Base-by-base conservation (phyloP, 2,329 filamentous ascomycete genomes). In the Amphichorda felina region DNA sequence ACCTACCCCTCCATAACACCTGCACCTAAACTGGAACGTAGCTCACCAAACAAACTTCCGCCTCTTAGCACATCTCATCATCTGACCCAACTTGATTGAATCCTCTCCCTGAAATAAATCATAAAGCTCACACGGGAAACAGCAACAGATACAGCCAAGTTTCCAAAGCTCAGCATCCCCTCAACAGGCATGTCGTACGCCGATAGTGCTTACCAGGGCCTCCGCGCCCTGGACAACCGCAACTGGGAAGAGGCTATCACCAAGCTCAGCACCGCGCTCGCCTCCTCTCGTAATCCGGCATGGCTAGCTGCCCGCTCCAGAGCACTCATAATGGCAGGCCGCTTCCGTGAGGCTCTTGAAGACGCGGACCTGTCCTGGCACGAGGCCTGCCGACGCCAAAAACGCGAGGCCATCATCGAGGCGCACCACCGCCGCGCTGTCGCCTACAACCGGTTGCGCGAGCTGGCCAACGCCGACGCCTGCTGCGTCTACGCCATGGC, bases 261-360 rank as follows among this genome's bases (percentile, higher is more conserved):
- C 25, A 70, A 78, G 46, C 80, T 82, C 43, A 81, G 80, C 7
- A 57, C 63, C 27, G 85, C 84, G 6, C 64, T 94, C 24, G 60
- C 74, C 41, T 66, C 66, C 10, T 76, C 79, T 0, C 64, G 64
- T 27, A 85, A 83, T 3, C 82, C 85, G 2, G 61, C 72, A 33
- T 95, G 91, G 73, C 80, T 89, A 42, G 74, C 91, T 42, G 77
- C 82, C 45, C 84, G 89, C 15, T 82, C 86, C 4, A 86, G 79
- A 29, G 85, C 85, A 27, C 79, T 87, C 51, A 70, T 84, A 34
- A 73, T 82, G 40, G 65, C 70, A 3, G 65, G 66, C 44, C 63
- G 75, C 34, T 68, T 74, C 38, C 63, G 74, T 3, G 66, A 72
- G 16, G 82, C 86, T 1, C 70, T 91, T 30, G 64, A 61, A 27